Base-by-base conservation (phyloP, 768 basidiomycete species). In the Pisolithus microcarpus region DNA sequence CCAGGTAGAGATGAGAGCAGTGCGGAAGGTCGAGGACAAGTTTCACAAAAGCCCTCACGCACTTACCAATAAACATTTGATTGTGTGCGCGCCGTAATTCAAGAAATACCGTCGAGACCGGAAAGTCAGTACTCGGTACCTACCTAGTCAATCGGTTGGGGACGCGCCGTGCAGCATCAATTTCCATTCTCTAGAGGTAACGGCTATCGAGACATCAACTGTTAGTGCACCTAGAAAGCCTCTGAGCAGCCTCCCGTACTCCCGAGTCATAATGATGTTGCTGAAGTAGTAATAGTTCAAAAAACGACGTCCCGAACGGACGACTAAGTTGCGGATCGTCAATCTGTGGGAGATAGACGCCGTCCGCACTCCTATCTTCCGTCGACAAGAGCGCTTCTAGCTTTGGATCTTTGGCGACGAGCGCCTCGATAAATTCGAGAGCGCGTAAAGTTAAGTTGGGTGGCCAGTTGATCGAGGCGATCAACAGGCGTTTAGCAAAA, bases 311-410 rank as follows among this genome's bases (percentile, higher is more conserved):
- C 43, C 83, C 88, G 62, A 95, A 91, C 38, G 91, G 79, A 65
- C 84, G 81, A 60, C 78, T 79, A 30, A 91, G 71, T 60, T 91
- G 85, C 44, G 93, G 93, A 70, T 98, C 94, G 59, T 96, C 88
- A 38, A 95, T 72, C 46, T 91, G 85, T 0, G 87, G 78, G 24
- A 85, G 79, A 67, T 94, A 96, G 26, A 89, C 74, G 4, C 96
- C 96, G 65, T 93, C 85, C 48, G 76, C 78, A 30, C 79, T 80
- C 51, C 91, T 76, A 68, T 97, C 96, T 56, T 91, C 91, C 0
- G 91, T 90, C 48, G 84, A 81, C 23, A 99, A 71, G 56, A 99
- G 74, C 28, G 84, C 86, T 64, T 89, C 90, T 8, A 98, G 75
- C 66, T 82, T 84, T 7, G 84, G 72, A 57, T 97, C 87, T 61